These are phyloP conservation scores for Gyromitra esculenta DNA, from an alignment of 2,329 filamentous ascomycete species.

Conservation along the genomic window DNA sequence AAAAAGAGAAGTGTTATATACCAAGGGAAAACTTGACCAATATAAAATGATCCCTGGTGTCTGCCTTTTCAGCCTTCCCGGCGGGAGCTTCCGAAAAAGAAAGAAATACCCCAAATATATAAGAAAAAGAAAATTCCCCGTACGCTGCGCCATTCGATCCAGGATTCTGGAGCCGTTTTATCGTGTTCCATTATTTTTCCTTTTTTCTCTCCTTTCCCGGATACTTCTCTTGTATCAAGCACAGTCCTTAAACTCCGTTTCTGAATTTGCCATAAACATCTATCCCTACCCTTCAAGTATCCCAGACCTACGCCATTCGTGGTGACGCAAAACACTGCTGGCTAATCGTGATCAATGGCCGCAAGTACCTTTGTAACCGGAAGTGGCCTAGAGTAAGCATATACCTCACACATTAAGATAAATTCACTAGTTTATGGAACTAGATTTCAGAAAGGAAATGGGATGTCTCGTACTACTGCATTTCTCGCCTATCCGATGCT, in stretches of 20 bases:
- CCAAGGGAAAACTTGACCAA: conserved; percentile 45
- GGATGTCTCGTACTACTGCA: conserved; percentile 49
- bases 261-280: conserved; percentile 36
- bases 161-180: conserved; percentile 42
- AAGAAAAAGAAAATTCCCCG: conserved; percentile 51
- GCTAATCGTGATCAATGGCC: conserved; percentile 21
- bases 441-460: conserved; percentile 17
- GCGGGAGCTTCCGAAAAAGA: conserved; percentile 44
- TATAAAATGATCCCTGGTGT: conserved; percentile 41
- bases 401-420: neutral
- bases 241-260: conserved; percentile 39
- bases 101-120: conserved; percentile 47
- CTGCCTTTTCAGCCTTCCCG: conserved; percentile 38
- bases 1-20: conserved; percentile 39
- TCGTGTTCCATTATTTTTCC: conserved; percentile 39
- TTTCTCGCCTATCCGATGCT: neutral
- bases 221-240: conserved; percentile 29
- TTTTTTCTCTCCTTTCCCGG: conserved; percentile 7
- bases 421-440: conserved; percentile 9
- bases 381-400: conserved; percentile 38
- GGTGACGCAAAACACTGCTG: conserved; percentile 5
- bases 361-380: conserved; percentile 34
- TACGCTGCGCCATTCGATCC: conserved; percentile 49
- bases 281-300: conserved; percentile 17
- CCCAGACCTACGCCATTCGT: conserved; percentile 1